Base-by-base conservation (phyloP, 2,329 filamentous ascomycete species). In the Proliferodiscus dingleyae region DNA sequence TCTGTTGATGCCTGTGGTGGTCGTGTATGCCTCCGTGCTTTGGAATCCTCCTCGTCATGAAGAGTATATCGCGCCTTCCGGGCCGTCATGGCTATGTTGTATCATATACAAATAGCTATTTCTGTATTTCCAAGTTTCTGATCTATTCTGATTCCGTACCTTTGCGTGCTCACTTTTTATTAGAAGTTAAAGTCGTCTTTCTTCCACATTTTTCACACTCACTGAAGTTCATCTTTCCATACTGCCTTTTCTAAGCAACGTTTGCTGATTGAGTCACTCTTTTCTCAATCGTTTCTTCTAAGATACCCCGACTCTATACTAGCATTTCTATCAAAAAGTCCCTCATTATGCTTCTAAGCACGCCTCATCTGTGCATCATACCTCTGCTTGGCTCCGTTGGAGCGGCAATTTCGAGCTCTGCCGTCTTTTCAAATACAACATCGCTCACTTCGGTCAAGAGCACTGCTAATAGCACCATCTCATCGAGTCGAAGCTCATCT, bases 321-420 rank as follows among this genome's bases (percentile, higher is more conserved):
- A 10, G 10, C 37, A 39, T 24, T 39, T 39, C 22, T 18, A n/a
- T n/a, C n/a, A n/a, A n/a, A n/a, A n/a, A n/a, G 30, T 41, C n/a
- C 19, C 38, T 30, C 24, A 26, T 21, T 8, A 41, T 41, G 38
- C 9, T 30, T 18, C 38, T 16, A 13, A 41, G 9, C 38, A 41
- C 24, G 16, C 7, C 38, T 19, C n/a, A 29, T 19, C 22, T 41
- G 38, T 11, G 38, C 13, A 16, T 30, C 23, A 41, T 30, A 32
- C 30, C 24, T 6, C 15, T 41, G 29, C 24, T 41, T 41, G 29
- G 24, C 38, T 18, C 24, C 15, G 13, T 30, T 9, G 16, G 26
- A 29, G 24, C 19, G 18, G 38, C 16, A 41, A 11, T 9, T 32
- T 29, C 38, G 9, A 26, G 23, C n/a, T 41, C 24, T 13, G 23